phyloP scores from a whole-genome alignment of 164 flowering plant species.

The Stephania japonica region DNA sequence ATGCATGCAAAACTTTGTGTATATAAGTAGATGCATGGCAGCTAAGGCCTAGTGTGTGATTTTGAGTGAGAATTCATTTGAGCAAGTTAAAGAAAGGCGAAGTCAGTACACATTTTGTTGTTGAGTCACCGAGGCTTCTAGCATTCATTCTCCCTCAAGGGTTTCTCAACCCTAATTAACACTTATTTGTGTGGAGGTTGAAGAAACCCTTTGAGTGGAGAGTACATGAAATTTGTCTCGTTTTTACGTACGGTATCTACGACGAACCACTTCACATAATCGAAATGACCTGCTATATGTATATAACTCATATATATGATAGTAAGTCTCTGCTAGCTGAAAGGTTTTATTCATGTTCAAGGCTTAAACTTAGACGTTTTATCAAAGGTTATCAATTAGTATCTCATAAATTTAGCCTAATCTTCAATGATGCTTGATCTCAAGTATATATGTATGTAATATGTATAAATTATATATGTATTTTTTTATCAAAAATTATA shows the following conservation, averaged over 20 bases:
- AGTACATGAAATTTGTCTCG: not conserved
- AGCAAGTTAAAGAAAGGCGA: not conserved
- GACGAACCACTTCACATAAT: too few species aligned
- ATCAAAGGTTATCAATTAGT: too few species aligned
- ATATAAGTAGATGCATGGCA: not conserved
- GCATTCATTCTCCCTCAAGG: conserved; percentile 1
- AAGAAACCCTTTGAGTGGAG: not conserved
- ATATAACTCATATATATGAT: too few species aligned
- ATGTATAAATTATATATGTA: too few species aligned
- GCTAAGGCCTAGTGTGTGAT: not conserved
- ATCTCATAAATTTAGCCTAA: too few species aligned
- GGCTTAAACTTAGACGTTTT: too few species aligned
- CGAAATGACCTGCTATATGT: too few species aligned
- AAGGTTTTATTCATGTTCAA: too few species aligned
- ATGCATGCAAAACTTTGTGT: not conserved
- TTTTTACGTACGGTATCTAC: not conserved
- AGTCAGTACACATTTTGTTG: not conserved
- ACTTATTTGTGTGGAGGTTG: not conserved
- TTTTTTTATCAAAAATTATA: too few species aligned
- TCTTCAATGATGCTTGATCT: too few species aligned
- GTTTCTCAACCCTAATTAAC: not conserved
- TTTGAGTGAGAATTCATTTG: not conserved
- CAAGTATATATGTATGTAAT: too few species aligned
- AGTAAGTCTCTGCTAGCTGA: too few species aligned
- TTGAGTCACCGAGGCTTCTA: not conserved